Percentiles rank a stretch among this genome's conserved stretches.
Conservation (phyloP, 148 eudicot genomes). For the Beta vulgaris region DNA sequence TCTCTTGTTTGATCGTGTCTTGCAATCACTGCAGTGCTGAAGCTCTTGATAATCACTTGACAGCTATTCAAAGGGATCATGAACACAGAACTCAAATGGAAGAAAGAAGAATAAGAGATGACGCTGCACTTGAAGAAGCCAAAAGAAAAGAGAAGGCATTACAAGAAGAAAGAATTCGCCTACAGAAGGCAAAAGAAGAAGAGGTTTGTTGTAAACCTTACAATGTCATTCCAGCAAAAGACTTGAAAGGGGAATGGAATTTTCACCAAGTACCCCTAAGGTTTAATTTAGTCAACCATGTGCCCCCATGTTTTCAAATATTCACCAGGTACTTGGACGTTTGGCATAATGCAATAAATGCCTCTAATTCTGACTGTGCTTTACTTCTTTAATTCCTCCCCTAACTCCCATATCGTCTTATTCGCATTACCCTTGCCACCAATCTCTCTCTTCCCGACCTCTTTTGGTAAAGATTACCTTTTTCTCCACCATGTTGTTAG, state of each 20-base stretch:
- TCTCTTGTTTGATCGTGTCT: background rate
- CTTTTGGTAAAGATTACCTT: too few species aligned
- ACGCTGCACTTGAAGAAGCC: slow-evolving; percentile 88
- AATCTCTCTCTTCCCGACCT: too few species aligned
- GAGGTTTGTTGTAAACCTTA: slow-evolving; percentile 50
- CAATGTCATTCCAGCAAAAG: background rate
- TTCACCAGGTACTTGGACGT: too few species aligned
- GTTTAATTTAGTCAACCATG: too few species aligned
- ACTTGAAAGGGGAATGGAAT: background rate
- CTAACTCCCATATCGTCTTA: too few species aligned
- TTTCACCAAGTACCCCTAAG: too few species aligned
- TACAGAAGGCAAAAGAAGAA: slow-evolving; percentile 67
- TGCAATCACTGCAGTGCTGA: slow-evolving; percentile 60
- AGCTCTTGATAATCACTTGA: slow-evolving; percentile 89
- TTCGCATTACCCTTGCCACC: too few species aligned
- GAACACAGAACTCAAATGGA: slow-evolving; percentile 80
- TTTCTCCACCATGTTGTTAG: too few species aligned
- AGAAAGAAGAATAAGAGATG: slow-evolving; percentile 88
- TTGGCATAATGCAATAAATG: too few species aligned
- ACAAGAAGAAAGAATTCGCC: slow-evolving; percentile 64
- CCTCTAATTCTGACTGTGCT: too few species aligned
- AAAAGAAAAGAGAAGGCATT: slow-evolving; percentile 72
- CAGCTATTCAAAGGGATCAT: slow-evolving; percentile 78
- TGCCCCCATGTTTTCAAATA: too few species aligned
- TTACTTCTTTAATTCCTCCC: too few species aligned